Evolutionary conservation across 2,329 filamentous ascomycete genomes (phyloP), one percentile per base, ranked within the genome.

Genomic region (Periglandula ipomoeae): DNA sequence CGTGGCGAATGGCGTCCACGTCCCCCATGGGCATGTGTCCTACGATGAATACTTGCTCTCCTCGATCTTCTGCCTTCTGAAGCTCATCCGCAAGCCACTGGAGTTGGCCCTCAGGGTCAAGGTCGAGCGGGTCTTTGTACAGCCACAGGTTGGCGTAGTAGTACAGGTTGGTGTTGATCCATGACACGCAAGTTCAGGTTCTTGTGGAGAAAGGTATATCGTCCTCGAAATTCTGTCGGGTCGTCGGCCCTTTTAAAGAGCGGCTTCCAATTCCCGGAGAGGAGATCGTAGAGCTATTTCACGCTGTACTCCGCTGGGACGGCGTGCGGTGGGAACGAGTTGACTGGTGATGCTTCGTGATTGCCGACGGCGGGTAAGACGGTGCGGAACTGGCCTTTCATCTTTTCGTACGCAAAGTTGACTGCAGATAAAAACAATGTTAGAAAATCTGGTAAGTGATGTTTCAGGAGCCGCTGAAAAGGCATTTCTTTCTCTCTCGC

Each of bases 121-220:
- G 2, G 4, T 26, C 2, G 1, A 44, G 7, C 7, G 32, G 13
- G 2, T 39, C 30, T 24, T 15, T 7, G 23, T 48, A 80, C 24
- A 75, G 58, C 65, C 71, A 77, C 58, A 73, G 75, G 62, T 81
- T 81, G 48, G 70, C 62, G 19, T 66, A 69, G 60, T 80, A 80
- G 61, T 73, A 79, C 51, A 79, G 59, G 56, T 79, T 77, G 23
- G 74, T 79, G 64, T 76, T 80, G 54, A 80, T 62, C 4, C 75
- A 81, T 78, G 54, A 81, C 62, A n/a, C 74, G 69, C 22, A 81
- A 62, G 50, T 74, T 72, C 64, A 32, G 13, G 4, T 9, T 17
- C 3, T 22, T 5, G 11, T 4, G 4, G 17, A 7, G 1, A 22
- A 30, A 44, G 1, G 22, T 11, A 24, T 47, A 47, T 13, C 26